These are phyloP conservation scores for Candida tammaniensis DNA, from an alignment of 805 yeast species.

Conservation along the genomic window DNA sequence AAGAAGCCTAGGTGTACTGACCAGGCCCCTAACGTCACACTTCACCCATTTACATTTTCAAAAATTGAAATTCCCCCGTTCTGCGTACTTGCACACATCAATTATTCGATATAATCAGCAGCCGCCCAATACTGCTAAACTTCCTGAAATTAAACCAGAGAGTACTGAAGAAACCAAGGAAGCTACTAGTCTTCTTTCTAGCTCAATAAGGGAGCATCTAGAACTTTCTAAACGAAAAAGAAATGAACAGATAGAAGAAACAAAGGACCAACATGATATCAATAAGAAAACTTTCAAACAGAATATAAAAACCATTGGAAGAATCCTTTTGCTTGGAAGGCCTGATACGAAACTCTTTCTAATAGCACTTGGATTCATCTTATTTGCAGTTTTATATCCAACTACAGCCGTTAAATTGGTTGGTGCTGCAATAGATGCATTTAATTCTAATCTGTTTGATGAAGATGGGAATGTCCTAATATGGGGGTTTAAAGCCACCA, in stretches of 20 bases:
- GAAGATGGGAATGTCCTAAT: constrained; percentile 38
- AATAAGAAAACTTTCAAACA: constrained; percentile 28
- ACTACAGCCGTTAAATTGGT: constrained; percentile 42
- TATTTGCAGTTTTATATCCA: constrained; percentile 44
- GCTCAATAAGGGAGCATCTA: constrained; percentile 27
- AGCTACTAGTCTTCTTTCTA: constrained; percentile 3
- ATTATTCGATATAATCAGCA: no score
- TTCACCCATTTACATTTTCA: no score
- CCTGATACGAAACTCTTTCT: constrained; percentile 38
- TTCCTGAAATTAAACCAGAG: no score
- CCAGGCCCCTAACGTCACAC: no score
- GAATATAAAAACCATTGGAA: constrained; percentile 34
- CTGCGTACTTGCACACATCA: no score
- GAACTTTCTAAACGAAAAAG: constrained; percentile 24
- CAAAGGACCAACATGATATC: constrained; percentile 28
- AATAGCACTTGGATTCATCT: constrained; percentile 38
- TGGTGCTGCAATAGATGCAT: constrained; percentile 43
- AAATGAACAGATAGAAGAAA: constrained; percentile 29
- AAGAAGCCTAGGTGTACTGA: no score
- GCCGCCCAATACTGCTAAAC: no score
- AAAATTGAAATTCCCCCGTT: no score
- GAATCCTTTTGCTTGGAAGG: constrained; percentile 37
- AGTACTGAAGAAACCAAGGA: neutral
- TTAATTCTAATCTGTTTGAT: constrained; percentile 31
- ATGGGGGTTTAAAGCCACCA: constrained; percentile 44